A percentile compares a stretch with the other conserved stretches of the same genome.
phyloP scores from a whole-genome alignment of 2,329 filamentous ascomycete species.

The Coleophoma eucalyptorum region DNA sequence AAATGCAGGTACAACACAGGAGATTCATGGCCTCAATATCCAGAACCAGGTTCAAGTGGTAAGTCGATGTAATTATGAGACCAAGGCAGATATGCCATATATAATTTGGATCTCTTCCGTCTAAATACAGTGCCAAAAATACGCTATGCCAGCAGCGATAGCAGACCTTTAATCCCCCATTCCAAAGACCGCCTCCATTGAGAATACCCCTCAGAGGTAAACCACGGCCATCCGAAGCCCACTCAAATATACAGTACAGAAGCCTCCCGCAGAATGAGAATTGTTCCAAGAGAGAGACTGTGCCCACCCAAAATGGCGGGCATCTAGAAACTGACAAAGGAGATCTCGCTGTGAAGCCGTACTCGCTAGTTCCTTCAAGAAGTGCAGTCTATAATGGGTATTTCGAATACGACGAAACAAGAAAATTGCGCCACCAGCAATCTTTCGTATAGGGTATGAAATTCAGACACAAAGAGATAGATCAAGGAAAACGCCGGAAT shows the following conservation, averaged over 20 bases:
- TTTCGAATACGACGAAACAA: conserved; percentile 7
- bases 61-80: too few species aligned
- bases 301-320: not conserved
- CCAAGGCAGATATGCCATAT: too few species aligned
- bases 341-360: conserved; percentile 17
- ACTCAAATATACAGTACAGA: conserved; percentile 4
- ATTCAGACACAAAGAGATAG: conserved; percentile 15
- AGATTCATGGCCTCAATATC: too few species aligned
- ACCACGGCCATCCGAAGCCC: not conserved
- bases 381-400: conserved; percentile 1
- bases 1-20: too few species aligned
- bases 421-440: conserved; percentile 13
- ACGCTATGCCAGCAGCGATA: conserved; percentile 8
- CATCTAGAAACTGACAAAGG: conserved; percentile 11
- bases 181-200: not conserved
- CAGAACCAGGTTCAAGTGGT: too few species aligned
- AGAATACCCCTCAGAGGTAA: not conserved
- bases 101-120: conserved; percentile 7
- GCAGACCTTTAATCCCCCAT: not conserved
- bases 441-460: conserved; percentile 19
- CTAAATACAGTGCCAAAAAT: conserved; percentile 9
- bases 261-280: not conserved
- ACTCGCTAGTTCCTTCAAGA: conserved; percentile 8
- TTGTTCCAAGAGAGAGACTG: not conserved
- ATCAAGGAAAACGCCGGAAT: conserved; percentile 14